Evolutionary conservation across 2,329 filamentous ascomycete genomes (phyloP), one percentile per base, ranked within the genome.

Genomic region (Aspergillus carbonarius): DNA sequence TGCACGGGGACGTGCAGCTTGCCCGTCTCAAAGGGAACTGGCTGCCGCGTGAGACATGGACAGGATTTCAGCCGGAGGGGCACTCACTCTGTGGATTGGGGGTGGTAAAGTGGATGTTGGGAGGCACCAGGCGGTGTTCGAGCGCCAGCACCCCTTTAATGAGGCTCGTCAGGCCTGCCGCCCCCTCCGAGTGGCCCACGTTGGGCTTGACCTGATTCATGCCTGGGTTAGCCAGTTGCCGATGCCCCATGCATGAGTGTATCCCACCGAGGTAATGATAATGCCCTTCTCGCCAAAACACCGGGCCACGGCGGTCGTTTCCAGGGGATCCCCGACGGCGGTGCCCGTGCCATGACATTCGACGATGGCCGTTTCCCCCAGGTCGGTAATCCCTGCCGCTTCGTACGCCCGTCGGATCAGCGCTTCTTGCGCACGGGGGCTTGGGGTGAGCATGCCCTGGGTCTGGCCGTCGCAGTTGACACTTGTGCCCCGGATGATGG

Each of bases 401-500:
- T 32, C 7, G 34, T 63, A 61, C 0, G 54, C 40, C 12, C 42
- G 12, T 5, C 42, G 46, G 15, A 63, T 60, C 12, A 63, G 25
- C 4, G 6, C 40, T n/a, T 54, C 54, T 15, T 64, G 62, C 1
- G 50, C 27, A 2, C 34, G 17, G 1, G 34, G 12, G 8, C 34
- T 53, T 0, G 58, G 62, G 10, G 40, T 37, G 1, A 46, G 44
- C 7, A 63, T 42, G 1, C 46, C 50, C 1, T 9, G 9, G 4
- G 62, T 59, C 4, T 51, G 59, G 2, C 72, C 72, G 52, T 72
- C 70, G 1, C 12, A 27, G 52, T 70, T 72, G 3, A 58, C 52
- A 2, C 51, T 55, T 2, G 66, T 67, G 1, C 48, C 53, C 2
- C 70, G 56, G 37, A 76, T 70, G 1, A 76, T 63, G 1, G 66